Conservation (phyloP, 176 grass and related monocot species). For the Aegilops umbellulata region DNA sequence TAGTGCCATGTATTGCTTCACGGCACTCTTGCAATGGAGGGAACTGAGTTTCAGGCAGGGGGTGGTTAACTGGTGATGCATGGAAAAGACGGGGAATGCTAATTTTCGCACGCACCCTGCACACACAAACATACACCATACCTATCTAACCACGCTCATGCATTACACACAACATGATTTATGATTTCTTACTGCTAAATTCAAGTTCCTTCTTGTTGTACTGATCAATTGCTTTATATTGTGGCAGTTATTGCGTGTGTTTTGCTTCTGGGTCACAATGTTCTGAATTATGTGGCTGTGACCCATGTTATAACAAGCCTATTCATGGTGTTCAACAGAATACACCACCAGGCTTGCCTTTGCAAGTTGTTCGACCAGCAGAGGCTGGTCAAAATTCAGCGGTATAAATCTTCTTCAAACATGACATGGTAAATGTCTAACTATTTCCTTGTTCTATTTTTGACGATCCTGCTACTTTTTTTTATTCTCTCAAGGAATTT, state of each 20-base stretch:
- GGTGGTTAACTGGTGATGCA: neutral
- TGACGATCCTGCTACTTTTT: neutral
- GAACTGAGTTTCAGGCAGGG: neutral
- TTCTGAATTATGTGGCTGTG: constrained; percentile 58
- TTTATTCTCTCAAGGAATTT: constrained; percentile 31
- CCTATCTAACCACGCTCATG: neutral
- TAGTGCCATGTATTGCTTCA: neutral
- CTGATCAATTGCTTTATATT: constrained; percentile 1
- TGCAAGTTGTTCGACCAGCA: constrained; percentile 31
- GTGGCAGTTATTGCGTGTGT: constrained; percentile 57
- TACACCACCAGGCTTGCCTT: constrained; percentile 27
- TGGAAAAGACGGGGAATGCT: neutral
- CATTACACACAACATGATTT: neutral
- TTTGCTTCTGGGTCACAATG: constrained; percentile 54
- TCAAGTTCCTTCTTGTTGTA: constrained; percentile 12
- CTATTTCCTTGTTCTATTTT: neutral
- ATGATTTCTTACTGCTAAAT: neutral
- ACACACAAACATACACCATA: neutral
- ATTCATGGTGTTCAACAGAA: constrained; percentile 23
- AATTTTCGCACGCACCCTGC: neutral
- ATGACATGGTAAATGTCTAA: neutral
- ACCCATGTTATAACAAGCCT: constrained; percentile 50
- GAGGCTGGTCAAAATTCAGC: constrained; percentile 31
- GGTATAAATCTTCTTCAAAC: constrained; percentile 40
- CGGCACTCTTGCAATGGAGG: neutral